Evolutionary conservation across 257 asterid species (phyloP).

Genomic region (Ilex aquifolium): DNA sequence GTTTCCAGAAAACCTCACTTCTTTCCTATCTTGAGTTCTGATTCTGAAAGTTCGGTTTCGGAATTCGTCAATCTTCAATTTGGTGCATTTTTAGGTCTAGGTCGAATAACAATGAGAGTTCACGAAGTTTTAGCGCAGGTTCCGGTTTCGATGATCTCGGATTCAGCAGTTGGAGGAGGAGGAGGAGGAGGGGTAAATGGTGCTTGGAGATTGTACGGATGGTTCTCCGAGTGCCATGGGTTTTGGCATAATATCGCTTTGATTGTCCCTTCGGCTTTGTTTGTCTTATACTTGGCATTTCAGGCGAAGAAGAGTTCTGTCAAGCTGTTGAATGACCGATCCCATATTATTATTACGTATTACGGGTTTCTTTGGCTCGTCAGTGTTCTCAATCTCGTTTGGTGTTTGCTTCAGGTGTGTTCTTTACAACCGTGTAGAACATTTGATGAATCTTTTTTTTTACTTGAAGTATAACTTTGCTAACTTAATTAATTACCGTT

Average conservation of each 20-base stretch:
- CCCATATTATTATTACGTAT: slow-evolving; percentile 27
- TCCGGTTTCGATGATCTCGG: neutral
- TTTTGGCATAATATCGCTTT: slow-evolving; percentile 26
- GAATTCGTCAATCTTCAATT: too few relatives aligned
- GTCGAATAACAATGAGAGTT: neutral
- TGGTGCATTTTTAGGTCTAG: too few relatives aligned
- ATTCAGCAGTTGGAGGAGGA: neutral
- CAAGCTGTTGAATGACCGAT: slow-evolving; percentile 33
- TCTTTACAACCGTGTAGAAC: neutral
- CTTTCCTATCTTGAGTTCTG: too few relatives aligned
- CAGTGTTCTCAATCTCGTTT: slow-evolving; percentile 32
- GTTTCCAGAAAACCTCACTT: too few relatives aligned
- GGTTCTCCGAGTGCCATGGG: slow-evolving; percentile 33
- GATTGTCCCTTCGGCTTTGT: slow-evolving; percentile 25
- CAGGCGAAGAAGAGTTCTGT: slow-evolving; percentile 32
- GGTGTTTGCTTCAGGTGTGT: slow-evolving; percentile 40
- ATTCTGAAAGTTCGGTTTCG: too few relatives aligned
- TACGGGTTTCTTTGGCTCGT: slow-evolving; percentile 38
- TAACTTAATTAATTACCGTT: too few relatives aligned
- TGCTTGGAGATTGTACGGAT: slow-evolving; percentile 5
- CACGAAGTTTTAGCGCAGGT: neutral
- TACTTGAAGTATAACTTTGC: too few relatives aligned
- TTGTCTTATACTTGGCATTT: slow-evolving; percentile 26
- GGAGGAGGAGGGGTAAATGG: neutral
- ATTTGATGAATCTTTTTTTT: neutral